Evolutionary conservation across 2,329 filamentous ascomycete species (phyloP), one percentile per base, ranked within the genome.

Genomic region (Fusarium subtropicale): DNA sequence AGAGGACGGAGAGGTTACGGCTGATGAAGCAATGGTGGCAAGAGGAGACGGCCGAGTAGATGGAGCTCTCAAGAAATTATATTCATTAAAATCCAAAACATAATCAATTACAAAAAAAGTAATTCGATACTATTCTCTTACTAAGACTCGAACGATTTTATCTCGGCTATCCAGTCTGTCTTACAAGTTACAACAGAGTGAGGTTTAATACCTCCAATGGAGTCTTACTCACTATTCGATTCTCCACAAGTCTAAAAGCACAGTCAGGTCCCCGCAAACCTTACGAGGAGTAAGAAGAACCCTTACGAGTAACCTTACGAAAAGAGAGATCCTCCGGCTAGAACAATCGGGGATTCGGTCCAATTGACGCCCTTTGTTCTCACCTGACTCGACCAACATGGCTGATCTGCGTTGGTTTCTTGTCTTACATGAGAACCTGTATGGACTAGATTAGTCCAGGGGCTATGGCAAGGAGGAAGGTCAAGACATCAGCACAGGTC

Each of bases 11-110:
- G 71, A 82, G 87, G 69, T 75, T 91, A 72, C 74, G 76, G 59
- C 71, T 79, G 50, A 88, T 90, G 76, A 83, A 83, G 76, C 78
- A 81, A 62, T 90, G 88, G 88, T 90, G 86, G 86, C 74, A 73
- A 50, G 84, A 87, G 22, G 88, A 90, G 79, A 78, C 76, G 15
- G 62, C 36, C 16, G 53, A 54, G 60, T 59, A 44, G 28, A 51
- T 45, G 26, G 52, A 44, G 42, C 30, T 60, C 38, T 51, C n/a
- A 4, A 50, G 12, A 20, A 31, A 18, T 9, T 18, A 12, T 10
- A 31, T 31, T 36, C 22, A n/a, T 57, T 62, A 11, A 53, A 59
- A 56, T 50, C 18, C 33, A 38, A 48, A 18, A 39, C 39, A 36
- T 30, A 22, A 16, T 30, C 38, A 55, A 31, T n/a, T 30, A 30